phyloP scores from a whole-genome alignment of 768 basidiomycete species.

The Mycena olivaceomarginata region DNA sequence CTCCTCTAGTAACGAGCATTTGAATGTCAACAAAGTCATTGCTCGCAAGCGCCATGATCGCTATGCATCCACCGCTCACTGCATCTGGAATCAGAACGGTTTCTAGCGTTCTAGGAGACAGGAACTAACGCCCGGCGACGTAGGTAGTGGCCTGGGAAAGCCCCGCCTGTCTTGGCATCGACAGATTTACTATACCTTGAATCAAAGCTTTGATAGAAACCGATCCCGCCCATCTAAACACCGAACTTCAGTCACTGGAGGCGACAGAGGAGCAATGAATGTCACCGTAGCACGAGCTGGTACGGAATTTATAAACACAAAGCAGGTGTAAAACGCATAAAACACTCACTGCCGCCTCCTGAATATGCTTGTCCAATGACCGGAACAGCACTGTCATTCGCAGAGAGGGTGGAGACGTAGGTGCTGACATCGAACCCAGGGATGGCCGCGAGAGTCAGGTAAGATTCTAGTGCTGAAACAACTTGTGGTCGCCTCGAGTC shows the following conservation, averaged over 20 bases:
- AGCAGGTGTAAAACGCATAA: background rate
- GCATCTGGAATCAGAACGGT: slow-evolving; percentile 17
- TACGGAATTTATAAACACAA: background rate
- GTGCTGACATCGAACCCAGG: slow-evolving; percentile 28
- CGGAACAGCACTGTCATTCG: slow-evolving; percentile 30
- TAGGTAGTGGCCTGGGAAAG: slow-evolving; percentile 33
- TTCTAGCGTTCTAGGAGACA: background rate
- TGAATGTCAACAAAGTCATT: slow-evolving; percentile 31
- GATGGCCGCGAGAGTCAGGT: slow-evolving; percentile 32
- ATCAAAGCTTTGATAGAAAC: slow-evolving; percentile 35
- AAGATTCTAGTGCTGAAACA: slow-evolving; percentile 22
- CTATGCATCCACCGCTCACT: slow-evolving; percentile 24
- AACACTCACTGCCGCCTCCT: slow-evolving; percentile 28
- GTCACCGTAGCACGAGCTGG: slow-evolving; percentile 13
- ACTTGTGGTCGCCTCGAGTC: slow-evolving; percentile 32
- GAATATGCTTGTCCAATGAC: slow-evolving; percentile 31
- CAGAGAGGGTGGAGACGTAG: slow-evolving; percentile 27
- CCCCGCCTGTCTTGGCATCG: slow-evolving; percentile 21
- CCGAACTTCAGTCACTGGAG: background rate
- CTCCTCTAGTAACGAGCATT: slow-evolving; percentile 28
- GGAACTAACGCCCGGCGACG: slow-evolving; percentile 30
- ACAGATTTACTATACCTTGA: slow-evolving; percentile 30
- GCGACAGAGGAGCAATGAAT: background rate
- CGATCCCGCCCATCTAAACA: slow-evolving; percentile 27
- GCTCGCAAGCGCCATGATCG: slow-evolving; percentile 29